Percentiles rank a stretch among this genome's conserved stretches.
Conservation (phyloP, 768 basidiomycete species). For the Imleria badia region DNA sequence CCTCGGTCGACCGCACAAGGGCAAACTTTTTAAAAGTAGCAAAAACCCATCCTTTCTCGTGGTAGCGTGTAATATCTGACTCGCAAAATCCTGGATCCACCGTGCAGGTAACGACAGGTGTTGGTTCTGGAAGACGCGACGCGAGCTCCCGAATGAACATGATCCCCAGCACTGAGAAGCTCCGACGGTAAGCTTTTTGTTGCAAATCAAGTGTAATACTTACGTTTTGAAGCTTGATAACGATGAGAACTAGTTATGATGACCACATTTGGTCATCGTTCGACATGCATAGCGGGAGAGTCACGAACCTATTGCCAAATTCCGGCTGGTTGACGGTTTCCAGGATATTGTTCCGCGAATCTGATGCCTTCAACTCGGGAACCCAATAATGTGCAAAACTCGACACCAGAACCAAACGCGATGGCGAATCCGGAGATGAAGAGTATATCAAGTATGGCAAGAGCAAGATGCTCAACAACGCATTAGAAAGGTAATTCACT, state of each 20-base stretch:
- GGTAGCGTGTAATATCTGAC: conserved; percentile 27
- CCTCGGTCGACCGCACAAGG: conserved; percentile 30
- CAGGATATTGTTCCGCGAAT: conserved; percentile 20
- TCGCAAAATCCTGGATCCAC: conserved; percentile 36
- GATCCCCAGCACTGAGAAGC: conserved; percentile 29
- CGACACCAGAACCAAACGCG: conserved; percentile 31
- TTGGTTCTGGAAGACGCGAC: conserved; percentile 22
- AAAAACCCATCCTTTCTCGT: neutral
- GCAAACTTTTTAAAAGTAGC: conserved; percentile 9
- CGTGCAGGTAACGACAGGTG: conserved; percentile 24
- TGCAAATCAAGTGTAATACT: neutral
- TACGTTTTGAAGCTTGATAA: conserved; percentile 29
- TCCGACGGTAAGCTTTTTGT: neutral
- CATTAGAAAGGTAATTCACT: conserved; percentile 36
- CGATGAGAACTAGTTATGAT: conserved; percentile 11
- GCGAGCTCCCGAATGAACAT: conserved; percentile 36
- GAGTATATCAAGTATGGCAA: conserved; percentile 34
- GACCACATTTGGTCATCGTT: neutral
- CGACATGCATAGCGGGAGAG: neutral
- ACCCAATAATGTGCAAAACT: conserved; percentile 29
- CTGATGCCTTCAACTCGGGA: neutral
- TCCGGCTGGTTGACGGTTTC: conserved; percentile 21
- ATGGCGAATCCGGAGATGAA: conserved; percentile 19
- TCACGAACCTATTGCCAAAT: conserved; percentile 23
- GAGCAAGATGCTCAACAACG: conserved; percentile 33